phyloP scores from a whole-genome alignment of 225 moss, liverwort and hornwort genomes.

The Sphagnum contortum region DNA sequence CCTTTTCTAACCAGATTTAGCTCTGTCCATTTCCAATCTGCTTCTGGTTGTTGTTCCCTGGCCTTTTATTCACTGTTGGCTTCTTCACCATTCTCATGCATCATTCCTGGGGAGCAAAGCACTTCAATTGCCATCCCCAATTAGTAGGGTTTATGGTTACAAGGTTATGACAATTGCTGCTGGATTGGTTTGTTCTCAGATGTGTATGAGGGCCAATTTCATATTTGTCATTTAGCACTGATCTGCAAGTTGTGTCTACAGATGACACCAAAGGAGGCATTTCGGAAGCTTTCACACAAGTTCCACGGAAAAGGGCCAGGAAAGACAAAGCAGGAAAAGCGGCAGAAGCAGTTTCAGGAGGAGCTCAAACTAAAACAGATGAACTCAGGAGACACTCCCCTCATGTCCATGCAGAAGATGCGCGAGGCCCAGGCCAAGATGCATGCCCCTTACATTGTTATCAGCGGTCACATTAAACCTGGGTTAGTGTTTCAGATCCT shows the following conservation, averaged over 20 bases:
- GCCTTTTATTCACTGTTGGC: background rate
- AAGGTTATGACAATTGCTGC: no score
- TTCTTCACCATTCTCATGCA: background rate
- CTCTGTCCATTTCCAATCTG: background rate
- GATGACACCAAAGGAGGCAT: constrained; percentile 99
- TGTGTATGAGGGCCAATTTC: no score
- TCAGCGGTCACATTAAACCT: constrained; percentile 99
- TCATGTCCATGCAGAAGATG: constrained; percentile 99
- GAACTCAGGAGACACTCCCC: constrained; percentile 97
- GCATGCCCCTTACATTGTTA: constrained; percentile 91
- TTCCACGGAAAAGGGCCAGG: constrained; percentile 99
- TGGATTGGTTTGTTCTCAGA: no score
- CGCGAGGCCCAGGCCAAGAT: constrained; percentile 93
- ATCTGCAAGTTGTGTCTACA: constrained; percentile 17
- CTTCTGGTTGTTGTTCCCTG: constrained; percentile 2
- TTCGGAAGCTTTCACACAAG: constrained; percentile 97
- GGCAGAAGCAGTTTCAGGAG: constrained; percentile 94
- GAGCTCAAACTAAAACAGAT: constrained; percentile 96
- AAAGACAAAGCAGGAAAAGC: constrained; percentile 99
- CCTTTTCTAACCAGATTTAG: constrained; percentile 1
- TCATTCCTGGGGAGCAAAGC: background rate
- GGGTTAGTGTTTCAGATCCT: constrained; percentile 28
- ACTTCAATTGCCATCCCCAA: no score
- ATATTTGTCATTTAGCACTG: no score
- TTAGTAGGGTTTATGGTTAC: no score